Evolutionary conservation across 768 basidiomycete genomes (phyloP).

Genomic region (Harrya chromipes): DNA sequence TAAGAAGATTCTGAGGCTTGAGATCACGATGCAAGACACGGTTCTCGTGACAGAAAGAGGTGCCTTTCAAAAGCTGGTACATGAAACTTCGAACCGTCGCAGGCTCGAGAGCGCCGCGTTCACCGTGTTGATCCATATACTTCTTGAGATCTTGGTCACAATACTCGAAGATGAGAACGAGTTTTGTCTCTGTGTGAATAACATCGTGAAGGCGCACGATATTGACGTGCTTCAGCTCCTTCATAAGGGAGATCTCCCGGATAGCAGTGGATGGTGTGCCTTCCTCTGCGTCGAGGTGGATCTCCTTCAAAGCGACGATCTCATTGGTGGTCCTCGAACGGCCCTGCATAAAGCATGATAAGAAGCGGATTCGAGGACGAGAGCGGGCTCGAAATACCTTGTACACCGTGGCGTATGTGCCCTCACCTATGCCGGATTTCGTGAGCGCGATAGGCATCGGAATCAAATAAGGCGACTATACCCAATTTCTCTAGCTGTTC

Average conservation of each 20-base stretch:
- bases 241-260: conserved; percentile 98
- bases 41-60: conserved; percentile 98
- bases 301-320: conserved; percentile 97
- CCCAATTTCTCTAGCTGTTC: conserved; percentile 89
- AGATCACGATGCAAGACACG: conserved; percentile 96
- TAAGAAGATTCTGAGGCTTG: conserved; percentile 97
- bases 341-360: conserved; percentile 49
- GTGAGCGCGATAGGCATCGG: conserved; percentile 6
- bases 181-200: conserved; percentile 97
- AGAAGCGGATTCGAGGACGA: background rate
- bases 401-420: conserved; percentile 96
- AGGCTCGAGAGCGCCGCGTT: conserved; percentile 90
- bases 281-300: conserved; percentile 98
- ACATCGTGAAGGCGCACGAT: conserved; percentile 98
- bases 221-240: conserved; percentile 98
- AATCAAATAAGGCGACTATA: conserved; percentile 4
- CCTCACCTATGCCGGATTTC: conserved; percentile 55
- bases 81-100: conserved; percentile 92
- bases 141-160: conserved; percentile 99
- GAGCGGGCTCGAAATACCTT: conserved; percentile 53
- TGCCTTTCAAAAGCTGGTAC: conserved; percentile 96
- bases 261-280: conserved; percentile 99
- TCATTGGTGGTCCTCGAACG: conserved; percentile 97
- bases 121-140: conserved; percentile 98
- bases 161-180: conserved; percentile 97